Percentiles rank a stretch among this genome's conserved stretches.
phyloP scores from a whole-genome alignment of 2,329 filamentous ascomycete species.

The Ophioceras dolichostomum region DNA sequence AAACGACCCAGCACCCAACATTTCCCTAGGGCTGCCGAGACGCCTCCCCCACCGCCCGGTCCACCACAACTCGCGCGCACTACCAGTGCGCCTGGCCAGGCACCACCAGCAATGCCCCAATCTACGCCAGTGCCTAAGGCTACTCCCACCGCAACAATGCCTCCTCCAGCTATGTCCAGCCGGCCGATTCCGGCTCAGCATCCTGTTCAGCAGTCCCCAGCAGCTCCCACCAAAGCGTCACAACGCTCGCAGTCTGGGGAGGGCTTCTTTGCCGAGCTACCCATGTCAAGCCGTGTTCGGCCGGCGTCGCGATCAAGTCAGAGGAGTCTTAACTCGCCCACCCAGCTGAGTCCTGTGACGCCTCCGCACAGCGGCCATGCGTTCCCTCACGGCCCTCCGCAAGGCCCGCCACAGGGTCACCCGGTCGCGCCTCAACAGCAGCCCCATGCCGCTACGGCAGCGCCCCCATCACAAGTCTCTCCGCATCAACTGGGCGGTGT shows the following conservation, averaged over 20 bases:
- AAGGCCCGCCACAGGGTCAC: no score
- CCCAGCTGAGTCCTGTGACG: conserved; percentile 22
- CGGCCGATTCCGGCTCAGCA: neutral
- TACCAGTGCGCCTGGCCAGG: no score
- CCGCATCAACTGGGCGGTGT: no score
- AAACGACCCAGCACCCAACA: conserved; percentile 51
- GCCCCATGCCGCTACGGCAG: neutral
- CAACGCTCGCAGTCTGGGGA: conserved; percentile 19
- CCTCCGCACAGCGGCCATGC: no score
- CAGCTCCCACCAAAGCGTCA: conserved; percentile 6
- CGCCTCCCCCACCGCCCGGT: conserved; percentile 24
- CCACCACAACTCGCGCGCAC: no score
- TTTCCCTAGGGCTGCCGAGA: conserved; percentile 29
- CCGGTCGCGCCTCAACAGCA: no score
- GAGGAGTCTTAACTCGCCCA: conserved; percentile 28
- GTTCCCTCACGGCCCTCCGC: conserved; percentile 8
- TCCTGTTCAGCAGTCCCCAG: conserved; percentile 12
- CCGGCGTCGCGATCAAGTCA: conserved; percentile 43
- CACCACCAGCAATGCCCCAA: no score
- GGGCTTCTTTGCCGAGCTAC: conserved; percentile 71
- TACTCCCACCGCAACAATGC: no score
- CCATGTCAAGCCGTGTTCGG: conserved; percentile 48
- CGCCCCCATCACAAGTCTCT: conserved; percentile 10
- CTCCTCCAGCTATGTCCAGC: no score
- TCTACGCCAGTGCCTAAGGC: neutral